Conservation (phyloP, 2,329 filamentous ascomycete species). For the Ophiognomonia clavigignenti-juglandacearum region DNA sequence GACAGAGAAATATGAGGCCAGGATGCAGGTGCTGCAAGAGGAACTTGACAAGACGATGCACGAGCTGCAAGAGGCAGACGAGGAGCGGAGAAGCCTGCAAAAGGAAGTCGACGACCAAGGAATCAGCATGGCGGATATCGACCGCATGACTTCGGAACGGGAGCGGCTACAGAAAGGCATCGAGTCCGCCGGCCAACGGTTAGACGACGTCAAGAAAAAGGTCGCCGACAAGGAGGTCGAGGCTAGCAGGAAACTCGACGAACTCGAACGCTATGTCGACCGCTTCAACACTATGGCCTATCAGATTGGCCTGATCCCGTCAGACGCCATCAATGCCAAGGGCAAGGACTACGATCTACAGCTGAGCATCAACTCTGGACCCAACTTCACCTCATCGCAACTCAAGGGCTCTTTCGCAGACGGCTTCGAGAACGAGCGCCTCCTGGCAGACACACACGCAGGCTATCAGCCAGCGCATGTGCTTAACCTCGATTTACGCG, state of each 20-base stretch:
- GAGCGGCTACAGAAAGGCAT: conserved; percentile 89
- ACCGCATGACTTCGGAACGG: conserved; percentile 94
- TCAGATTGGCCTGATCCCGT: conserved; percentile 84
- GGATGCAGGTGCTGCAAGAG: conserved; percentile 76
- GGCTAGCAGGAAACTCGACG: conserved; percentile 79
- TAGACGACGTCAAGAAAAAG: conserved; percentile 81
- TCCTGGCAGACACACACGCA: conserved; percentile 75
- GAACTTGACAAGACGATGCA: conserved; percentile 74
- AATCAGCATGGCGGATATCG: conserved; percentile 96
- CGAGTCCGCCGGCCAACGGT: conserved; percentile 66
- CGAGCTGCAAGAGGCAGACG: conserved; percentile 75
- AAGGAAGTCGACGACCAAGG: conserved; percentile 86
- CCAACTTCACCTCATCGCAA: conserved; percentile 68
- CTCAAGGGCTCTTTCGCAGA: conserved; percentile 37
- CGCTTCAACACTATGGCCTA: conserved; percentile 93
- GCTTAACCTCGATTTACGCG: conserved; percentile 81
- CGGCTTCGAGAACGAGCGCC: conserved; percentile 59
- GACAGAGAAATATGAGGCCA: conserved; percentile 81
- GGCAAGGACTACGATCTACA: conserved; percentile 80
- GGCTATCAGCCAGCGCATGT: conserved; percentile 90
- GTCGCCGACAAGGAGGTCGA: conserved; percentile 86
- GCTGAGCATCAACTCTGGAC: conserved; percentile 72
- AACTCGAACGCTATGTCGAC: conserved; percentile 85
- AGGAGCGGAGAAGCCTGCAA: conserved; percentile 75
- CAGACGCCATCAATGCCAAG: conserved; percentile 78